Evolutionary conservation across 1,139 yeast species (phyloP), one percentile per base, ranked within the genome.

Genomic region (Meyerozyma guilliermondii): DNA sequence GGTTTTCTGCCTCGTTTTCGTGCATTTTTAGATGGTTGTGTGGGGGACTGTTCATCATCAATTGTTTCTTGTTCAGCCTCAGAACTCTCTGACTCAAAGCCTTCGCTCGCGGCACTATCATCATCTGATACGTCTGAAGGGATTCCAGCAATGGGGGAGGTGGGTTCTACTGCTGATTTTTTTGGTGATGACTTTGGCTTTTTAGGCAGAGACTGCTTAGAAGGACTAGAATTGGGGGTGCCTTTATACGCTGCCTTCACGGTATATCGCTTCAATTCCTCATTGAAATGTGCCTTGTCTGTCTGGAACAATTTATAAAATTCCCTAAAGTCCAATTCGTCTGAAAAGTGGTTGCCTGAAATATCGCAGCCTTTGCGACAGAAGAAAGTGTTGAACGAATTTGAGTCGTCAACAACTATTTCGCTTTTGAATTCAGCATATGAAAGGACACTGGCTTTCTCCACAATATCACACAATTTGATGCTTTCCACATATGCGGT

Each of bases 301-400:
- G 48, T 49, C n/a, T 44, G 39, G 39, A 60, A 61, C 4, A 52
- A 35, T 3, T 47, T 44, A 20, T 44, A 41, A 44, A 67, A 53
- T 3, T 59, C 65, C 29, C 59, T 53, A 58, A 63, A 74, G 42
- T 74, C 75, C 41, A 68, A 58, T n/a, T 26, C 45, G 8, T 56
- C 59, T 2, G 74, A 59, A 39, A 74, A 57, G 23, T 50, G 49
- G 11, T 59, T 60, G 0, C 65, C 70, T 4, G 52, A 51, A 9
- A 61, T 57, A 49, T 71, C 69, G 41, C 69, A 58, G 11, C 70
- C 73, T 45, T 74, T 54, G 39, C 69, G 53, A 46, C 77, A 71
- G 36, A 71, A 50, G 41, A 60, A 74, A 0, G 65, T 59, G 14
- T 54, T 36, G 18, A 49, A 50, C 5, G 50, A 36, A 37, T 55